Evolutionary conservation across 495 filamentous ascomycete species (phyloP), one percentile per base, ranked within the genome.

Genomic region (Penicillium robsamsonii): DNA sequence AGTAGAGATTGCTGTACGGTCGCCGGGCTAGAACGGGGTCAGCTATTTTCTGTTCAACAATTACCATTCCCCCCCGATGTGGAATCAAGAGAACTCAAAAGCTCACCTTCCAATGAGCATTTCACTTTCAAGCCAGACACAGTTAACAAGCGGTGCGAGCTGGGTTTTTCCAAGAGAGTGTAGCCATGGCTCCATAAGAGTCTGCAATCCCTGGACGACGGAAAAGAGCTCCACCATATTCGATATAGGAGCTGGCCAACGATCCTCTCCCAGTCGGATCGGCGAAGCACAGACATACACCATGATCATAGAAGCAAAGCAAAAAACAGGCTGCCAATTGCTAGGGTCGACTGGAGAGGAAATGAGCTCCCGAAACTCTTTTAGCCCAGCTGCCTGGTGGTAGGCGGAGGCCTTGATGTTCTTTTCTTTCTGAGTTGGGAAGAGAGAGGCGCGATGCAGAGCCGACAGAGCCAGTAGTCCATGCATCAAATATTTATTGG

Each of bases 271-370:
- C 2, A 70, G 58, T 18, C 59, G 45, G 15, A 67, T 58, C 0
- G 69, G 63, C 2, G 63, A 67, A 8, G 65, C 72, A 11, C 70
- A 71, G 10, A 71, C 64, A 55, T 71, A 66, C 8, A 76, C 56
- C 8, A 65, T 66, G n/a, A 72, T 70, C 50, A 78, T 59, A 8
- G 66, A 67, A 1, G 74, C 66, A 52, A 78, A 74, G 18, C 66
- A 72, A 35, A 77, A 74, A 29, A 77, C 67, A 12, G 74, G 67
- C 15, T 67, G 67, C 57, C 71, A 75, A 31, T 75, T 75, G 6
- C 53, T 49, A 13, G 64, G 52, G 38, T 67, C 62, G 50, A 76
- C 61, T 6, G 65, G 64, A 0, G 50, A 53, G 25, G 74, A 47
- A 13, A 67, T 65, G 15, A 65, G 44, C 33, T 67, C 62, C 38